Conservation (phyloP, 495 filamentous ascomycete genomes). For the Lophiostoma macrostomum region DNA sequence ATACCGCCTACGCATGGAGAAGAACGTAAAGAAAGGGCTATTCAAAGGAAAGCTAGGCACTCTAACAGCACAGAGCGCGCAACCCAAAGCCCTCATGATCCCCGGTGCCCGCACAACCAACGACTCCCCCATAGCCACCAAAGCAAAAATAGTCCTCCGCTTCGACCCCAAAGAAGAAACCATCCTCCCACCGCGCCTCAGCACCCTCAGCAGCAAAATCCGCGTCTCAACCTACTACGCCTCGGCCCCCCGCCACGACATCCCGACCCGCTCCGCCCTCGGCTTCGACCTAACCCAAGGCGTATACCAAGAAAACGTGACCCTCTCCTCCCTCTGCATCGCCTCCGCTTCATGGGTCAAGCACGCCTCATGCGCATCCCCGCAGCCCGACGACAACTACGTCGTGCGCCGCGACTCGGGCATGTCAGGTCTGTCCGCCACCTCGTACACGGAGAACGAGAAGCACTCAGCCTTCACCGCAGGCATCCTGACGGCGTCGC, state of each 20-base stretch:
- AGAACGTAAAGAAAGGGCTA: slow-evolving; percentile 72
- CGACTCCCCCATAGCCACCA: slow-evolving; percentile 45
- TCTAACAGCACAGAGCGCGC: slow-evolving; percentile 65
- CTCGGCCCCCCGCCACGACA: slow-evolving; percentile 47
- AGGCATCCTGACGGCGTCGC: slow-evolving; percentile 45
- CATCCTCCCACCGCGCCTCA: slow-evolving; percentile 64
- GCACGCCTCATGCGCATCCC: slow-evolving; percentile 36
- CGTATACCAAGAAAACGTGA: slow-evolving; percentile 60
- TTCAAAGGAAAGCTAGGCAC: slow-evolving; percentile 73
- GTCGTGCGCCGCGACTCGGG: slow-evolving; percentile 59
- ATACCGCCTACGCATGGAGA: slow-evolving; percentile 70
- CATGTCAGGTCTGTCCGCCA: slow-evolving; percentile 38
- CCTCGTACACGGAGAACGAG: slow-evolving; percentile 34
- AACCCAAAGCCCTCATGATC: slow-evolving; percentile 69
- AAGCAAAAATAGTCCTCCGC: slow-evolving; percentile 64
- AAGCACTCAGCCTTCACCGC: slow-evolving; percentile 5
- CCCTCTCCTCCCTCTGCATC: slow-evolving; percentile 64
- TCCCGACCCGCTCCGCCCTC: slow-evolving; percentile 47
- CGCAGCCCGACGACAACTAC: neutral
- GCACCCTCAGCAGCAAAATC: slow-evolving; percentile 65
- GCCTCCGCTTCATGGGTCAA: slow-evolving; percentile 64
- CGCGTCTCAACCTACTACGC: slow-evolving; percentile 73
- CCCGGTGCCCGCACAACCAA: slow-evolving; percentile 21
- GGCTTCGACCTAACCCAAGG: slow-evolving; percentile 55
- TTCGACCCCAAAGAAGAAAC: slow-evolving; percentile 66